Percentiles rank a stretch among this genome's conserved stretches.
phyloP scores from a whole-genome alignment of 2,329 filamentous ascomycete species.

The Ceratocystis huliohia region DNA sequence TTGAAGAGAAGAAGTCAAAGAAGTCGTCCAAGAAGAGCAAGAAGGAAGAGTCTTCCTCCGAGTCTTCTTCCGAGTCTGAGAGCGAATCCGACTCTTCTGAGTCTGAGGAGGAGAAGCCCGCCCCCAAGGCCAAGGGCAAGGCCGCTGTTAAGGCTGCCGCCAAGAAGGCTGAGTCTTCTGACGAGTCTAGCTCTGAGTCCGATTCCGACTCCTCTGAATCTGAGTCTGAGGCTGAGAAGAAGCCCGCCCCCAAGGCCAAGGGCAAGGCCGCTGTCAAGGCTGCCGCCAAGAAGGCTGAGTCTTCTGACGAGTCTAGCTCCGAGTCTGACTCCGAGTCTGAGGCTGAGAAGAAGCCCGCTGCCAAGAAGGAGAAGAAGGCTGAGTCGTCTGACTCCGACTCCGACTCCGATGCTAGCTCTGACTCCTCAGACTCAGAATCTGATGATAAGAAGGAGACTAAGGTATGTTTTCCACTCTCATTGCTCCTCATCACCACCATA shows the following conservation, averaged over 20 bases:
- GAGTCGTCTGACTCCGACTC: conserved; percentile 31
- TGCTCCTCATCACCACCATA: neutral
- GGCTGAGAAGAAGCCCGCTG: conserved; percentile 24
- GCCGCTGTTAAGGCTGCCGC: conserved; percentile 18
- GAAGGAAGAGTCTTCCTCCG: conserved; percentile 32
- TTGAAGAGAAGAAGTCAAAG: conserved; percentile 29
- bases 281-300: conserved; percentile 30
- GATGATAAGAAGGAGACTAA: conserved; percentile 22
- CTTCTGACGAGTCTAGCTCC: conserved; percentile 29
- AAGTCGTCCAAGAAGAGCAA: conserved; percentile 30
- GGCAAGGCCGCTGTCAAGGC: conserved; percentile 5
- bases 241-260: conserved; percentile 13
- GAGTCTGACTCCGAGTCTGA: conserved; percentile 30
- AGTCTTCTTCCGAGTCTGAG: conserved; percentile 28
- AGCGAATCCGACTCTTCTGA: conserved; percentile 30
- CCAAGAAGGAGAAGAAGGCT: conserved; percentile 21
- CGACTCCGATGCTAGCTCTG: conserved; percentile 29
- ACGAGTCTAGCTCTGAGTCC: conserved; percentile 28
- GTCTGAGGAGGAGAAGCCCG: conserved; percentile 27
- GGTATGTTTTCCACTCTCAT: conserved; percentile 13
- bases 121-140: conserved; percentile 15
- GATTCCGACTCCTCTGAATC: conserved; percentile 31
- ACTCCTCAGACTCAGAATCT: conserved; percentile 26
- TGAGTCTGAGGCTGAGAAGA: conserved; percentile 28
- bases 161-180: conserved; percentile 29